Evolutionary conservation across 2,329 filamentous ascomycete genomes (phyloP).

Genomic region (Fusarium sp.): DNA sequence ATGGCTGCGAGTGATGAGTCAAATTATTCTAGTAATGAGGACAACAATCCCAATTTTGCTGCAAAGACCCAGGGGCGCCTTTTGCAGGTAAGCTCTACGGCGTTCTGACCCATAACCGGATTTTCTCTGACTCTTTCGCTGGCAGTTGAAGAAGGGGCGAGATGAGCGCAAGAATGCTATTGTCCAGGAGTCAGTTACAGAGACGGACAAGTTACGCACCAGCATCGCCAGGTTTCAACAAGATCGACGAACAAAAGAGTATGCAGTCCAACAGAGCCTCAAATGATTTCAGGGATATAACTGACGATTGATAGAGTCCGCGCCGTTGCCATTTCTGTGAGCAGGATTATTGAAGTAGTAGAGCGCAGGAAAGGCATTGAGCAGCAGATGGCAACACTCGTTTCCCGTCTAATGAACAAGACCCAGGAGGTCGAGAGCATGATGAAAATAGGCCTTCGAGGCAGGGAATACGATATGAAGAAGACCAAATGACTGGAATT

Average conservation of each 20-base stretch:
- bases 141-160: slow-evolving; percentile 45
- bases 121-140: not conserved
- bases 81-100: slow-evolving; percentile 24
- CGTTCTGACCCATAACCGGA: rapidly evolving
- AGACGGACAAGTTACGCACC: slow-evolving; percentile 38
- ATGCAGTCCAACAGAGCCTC: not conserved
- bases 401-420: slow-evolving; percentile 23
- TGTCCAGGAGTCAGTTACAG: slow-evolving; percentile 33
- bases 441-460: slow-evolving; percentile 43
- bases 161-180: slow-evolving; percentile 38
- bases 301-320: slow-evolving; percentile 22
- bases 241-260: slow-evolving; percentile 39
- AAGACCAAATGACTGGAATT: not conserved
- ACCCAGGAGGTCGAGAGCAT: slow-evolving; percentile 40
- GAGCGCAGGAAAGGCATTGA: slow-evolving; percentile 42
- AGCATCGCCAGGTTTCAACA: slow-evolving; percentile 33
- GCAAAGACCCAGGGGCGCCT: slow-evolving; percentile 42
- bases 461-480: slow-evolving; percentile 39
- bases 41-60: slow-evolving; percentile 35
- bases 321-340: slow-evolving; percentile 21
- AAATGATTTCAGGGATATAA: not conserved
- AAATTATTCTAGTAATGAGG: slow-evolving; percentile 27
- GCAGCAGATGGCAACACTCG: slow-evolving; percentile 38
- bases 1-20: slow-evolving; percentile 30
- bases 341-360: slow-evolving; percentile 27